Evolutionary conservation across 1,284 basidiomycete species (phyloP).

Genomic region (Fomes fomentarius): DNA sequence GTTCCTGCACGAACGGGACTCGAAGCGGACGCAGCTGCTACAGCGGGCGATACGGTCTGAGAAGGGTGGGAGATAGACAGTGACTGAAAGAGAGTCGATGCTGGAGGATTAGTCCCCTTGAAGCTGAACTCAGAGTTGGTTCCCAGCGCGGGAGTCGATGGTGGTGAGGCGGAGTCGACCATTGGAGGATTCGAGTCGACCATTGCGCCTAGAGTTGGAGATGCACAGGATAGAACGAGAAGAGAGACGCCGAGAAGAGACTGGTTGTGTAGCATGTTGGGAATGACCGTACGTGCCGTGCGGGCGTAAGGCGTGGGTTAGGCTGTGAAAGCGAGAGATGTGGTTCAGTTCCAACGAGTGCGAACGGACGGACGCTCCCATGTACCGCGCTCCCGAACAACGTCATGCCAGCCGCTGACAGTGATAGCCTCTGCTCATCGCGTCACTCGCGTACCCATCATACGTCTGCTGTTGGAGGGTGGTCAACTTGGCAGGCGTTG

Average conservation of each 20-base stretch:
- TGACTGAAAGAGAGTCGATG: neutral
- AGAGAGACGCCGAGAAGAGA: slow-evolving; percentile 24
- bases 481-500: too few relatives aligned
- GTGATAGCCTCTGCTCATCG: neutral
- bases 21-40: neutral
- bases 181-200: neutral
- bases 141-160: slow-evolving; percentile 1
- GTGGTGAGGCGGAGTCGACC: slow-evolving; percentile 3
- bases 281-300: slow-evolving; percentile 26
- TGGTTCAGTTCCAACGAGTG: neutral
- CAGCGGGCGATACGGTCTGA: neutral
- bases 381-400: neutral
- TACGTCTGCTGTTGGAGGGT: too few relatives aligned
- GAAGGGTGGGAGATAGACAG: neutral
- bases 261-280: slow-evolving; percentile 16
- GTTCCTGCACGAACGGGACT: neutral
- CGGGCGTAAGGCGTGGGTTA: slow-evolving; percentile 23
- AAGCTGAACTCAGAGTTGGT: neutral
- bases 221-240: slow-evolving; percentile 22
- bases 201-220: slow-evolving; percentile 20
- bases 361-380: neutral
- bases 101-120: slow-evolving; percentile 2
- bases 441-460: too few relatives aligned
- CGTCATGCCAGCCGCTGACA: neutral
- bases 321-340: neutral